Conservation (phyloP, 371 early-diverging fungal genomes). For the Nematocida sp. region DNA sequence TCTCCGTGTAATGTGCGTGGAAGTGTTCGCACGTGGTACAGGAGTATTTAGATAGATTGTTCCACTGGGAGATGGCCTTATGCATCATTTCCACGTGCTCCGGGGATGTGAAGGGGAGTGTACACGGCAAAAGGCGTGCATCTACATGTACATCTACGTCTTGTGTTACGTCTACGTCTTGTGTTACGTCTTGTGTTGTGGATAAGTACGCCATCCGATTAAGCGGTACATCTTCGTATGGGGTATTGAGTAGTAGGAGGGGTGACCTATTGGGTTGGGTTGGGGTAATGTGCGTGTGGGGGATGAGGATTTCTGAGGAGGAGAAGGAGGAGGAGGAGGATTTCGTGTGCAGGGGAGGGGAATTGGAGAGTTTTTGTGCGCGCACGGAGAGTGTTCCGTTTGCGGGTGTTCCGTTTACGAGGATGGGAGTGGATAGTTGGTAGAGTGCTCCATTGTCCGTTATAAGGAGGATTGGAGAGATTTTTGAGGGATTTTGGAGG, state of each 20-base stretch:
- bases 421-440: no score
- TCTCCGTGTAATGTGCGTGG: conserved; percentile 51
- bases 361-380: not conserved
- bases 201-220: no score
- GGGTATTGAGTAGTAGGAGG: not conserved
- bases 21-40: conserved; percentile 49
- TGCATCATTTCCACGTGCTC: not conserved
- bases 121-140: no score
- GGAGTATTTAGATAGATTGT: not conserved
- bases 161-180: not conserved
- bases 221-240: not conserved
- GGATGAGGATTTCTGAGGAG: not conserved
- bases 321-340: not conserved
- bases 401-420: not conserved
- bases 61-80: conserved; percentile 18
- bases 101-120: not conserved
- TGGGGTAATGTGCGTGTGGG: not conserved
- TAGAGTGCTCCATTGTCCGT: no score
- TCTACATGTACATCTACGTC: not conserved
- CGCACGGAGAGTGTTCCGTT: not conserved
- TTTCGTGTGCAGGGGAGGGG: not conserved
- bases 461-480: no score
- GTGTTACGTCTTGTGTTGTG: no score
- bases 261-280: not conserved
- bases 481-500: no score